These are phyloP conservation scores for Westerdykella aurantiaca DNA, from an alignment of 2,329 filamentous ascomycete genomes.

Conservation along the genomic window DNA sequence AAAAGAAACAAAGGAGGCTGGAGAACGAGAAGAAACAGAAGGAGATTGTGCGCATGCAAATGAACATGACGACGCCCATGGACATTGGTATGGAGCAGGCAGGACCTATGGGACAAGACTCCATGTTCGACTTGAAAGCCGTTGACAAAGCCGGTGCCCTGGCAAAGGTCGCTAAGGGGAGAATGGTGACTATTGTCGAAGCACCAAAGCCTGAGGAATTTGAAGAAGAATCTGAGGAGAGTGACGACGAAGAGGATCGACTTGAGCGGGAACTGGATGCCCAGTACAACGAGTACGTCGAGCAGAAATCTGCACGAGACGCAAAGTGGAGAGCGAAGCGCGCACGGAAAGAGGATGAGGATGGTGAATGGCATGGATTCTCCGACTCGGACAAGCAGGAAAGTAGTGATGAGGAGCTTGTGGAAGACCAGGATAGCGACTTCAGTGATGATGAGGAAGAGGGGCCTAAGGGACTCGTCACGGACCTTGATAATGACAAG, in stretches of 20 bases:
- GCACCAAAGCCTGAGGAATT: conserved; percentile 44
- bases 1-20: conserved; percentile 74
- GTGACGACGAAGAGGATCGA: conserved; percentile 73
- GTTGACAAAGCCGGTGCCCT: conserved; percentile 70
- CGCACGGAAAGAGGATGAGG: conserved; percentile 70
- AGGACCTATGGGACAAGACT: conserved; percentile 69
- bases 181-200: conserved; percentile 65
- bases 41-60: conserved; percentile 91
- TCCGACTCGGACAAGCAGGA: conserved; percentile 58
- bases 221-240: conserved; percentile 47
- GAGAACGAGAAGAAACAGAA: conserved; percentile 94
- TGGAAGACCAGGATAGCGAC: conserved; percentile 57
- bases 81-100: conserved; percentile 90
- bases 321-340: conserved; percentile 89
- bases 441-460: conserved; percentile 56
- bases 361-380: conserved; percentile 78
- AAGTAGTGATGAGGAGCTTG: conserved; percentile 52
- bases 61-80: conserved; percentile 93
- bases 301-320: conserved; percentile 71
- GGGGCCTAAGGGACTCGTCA: conserved; percentile 50
- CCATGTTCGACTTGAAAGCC: conserved; percentile 80
- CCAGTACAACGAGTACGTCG: conserved; percentile 81
- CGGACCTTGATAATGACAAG: conserved; percentile 54
- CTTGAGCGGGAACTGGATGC: conserved; percentile 80
- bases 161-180: conserved; percentile 65